Evolutionary conservation across 345 rosid genomes (phyloP).

Genomic region (Populus pruinosa): DNA sequence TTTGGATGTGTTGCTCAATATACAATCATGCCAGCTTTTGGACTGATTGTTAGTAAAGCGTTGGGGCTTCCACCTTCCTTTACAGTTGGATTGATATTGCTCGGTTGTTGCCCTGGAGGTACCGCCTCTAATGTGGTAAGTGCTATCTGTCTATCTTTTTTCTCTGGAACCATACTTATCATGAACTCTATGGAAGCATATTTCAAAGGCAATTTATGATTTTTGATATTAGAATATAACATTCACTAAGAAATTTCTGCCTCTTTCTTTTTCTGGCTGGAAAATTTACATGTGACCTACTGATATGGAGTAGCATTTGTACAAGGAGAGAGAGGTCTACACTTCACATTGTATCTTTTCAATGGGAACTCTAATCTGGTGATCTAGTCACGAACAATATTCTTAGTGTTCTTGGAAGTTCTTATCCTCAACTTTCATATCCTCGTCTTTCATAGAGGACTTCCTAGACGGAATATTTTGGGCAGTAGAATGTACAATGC

Average conservation of each 20-base stretch:
- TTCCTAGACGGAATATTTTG: no score
- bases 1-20: conserved; percentile 63
- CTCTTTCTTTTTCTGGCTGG: background rate
- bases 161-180: background rate
- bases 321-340: background rate
- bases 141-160: conserved; percentile 1
- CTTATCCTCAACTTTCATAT: no score
- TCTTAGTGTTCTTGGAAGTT: no score
- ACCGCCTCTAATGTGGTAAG: conserved; percentile 77
- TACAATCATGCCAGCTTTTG: conserved; percentile 58
- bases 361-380: no score
- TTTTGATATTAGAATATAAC: no score
- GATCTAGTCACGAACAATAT: no score
- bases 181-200: background rate
- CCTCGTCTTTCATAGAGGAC: no score
- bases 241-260: background rate
- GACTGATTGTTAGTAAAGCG: conserved; percentile 39
- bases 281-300: background rate
- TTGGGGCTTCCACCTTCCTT: conserved; percentile 60
- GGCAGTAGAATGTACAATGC: no score
- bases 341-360: no score
- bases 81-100: conserved; percentile 64
- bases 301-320: background rate
- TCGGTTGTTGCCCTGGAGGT: conserved; percentile 66
- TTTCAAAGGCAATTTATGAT: background rate